Evolutionary conservation across 148 eudicot species (phyloP).

Genomic region (Chenopodium album): DNA sequence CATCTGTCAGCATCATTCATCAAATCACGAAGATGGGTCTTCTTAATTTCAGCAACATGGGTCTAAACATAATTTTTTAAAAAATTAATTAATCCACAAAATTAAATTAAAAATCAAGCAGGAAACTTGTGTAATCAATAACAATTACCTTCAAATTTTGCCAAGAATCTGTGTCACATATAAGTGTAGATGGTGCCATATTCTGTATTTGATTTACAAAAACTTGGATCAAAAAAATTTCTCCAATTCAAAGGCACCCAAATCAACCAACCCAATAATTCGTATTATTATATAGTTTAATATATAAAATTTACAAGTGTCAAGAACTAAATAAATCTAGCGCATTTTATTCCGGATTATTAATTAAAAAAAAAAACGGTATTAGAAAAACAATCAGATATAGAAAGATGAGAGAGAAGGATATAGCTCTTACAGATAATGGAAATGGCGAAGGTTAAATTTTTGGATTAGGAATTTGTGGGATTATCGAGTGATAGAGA

Average conservation of each 20-base stretch:
- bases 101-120: not conserved
- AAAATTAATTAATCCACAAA: not conserved
- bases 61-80: constrained; percentile 39
- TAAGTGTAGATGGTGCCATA: constrained; percentile 70
- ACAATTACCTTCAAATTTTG: constrained; percentile 60
- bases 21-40: constrained; percentile 85
- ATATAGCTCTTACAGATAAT: not conserved
- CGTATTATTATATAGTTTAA: too few relatives aligned
- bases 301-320: not conserved
- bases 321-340: not conserved
- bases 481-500: constrained; percentile 1
- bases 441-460: too few relatives aligned
- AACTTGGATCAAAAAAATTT: not conserved
- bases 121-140: not conserved
- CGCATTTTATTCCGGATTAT: not conserved
- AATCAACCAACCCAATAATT: not conserved
- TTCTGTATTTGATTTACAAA: not conserved
- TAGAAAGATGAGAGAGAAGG: not conserved
- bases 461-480: not conserved
- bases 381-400: not conserved
- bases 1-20: constrained; percentile 72
- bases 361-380: too few relatives aligned
- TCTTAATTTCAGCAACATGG: constrained; percentile 80
- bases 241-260: not conserved
- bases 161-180: constrained; percentile 76